Conservation (phyloP, 495 filamentous ascomycete genomes). For the Podospora anserina region DNA sequence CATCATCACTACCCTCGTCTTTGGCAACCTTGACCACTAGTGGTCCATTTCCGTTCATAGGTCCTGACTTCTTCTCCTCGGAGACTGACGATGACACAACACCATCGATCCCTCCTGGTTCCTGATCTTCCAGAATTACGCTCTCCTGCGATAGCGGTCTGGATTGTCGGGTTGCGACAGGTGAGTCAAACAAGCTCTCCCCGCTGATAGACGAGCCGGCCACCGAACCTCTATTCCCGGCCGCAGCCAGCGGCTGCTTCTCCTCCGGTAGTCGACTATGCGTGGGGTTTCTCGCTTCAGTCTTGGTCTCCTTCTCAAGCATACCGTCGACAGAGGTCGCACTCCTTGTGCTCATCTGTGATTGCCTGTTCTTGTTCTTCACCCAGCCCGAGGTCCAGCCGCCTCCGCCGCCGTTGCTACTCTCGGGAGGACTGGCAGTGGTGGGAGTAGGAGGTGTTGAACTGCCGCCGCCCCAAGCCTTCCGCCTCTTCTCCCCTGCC, state of each 20-base stretch:
- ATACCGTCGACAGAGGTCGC: slow-evolving; percentile 18
- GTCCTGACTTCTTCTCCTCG: background rate
- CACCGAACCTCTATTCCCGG: slow-evolving; percentile 7
- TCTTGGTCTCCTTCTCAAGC: slow-evolving; percentile 23
- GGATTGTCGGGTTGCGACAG: background rate
- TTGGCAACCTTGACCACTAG: background rate
- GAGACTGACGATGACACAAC: background rate
- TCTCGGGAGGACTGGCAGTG: background rate
- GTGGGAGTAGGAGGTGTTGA: slow-evolving; percentile 7
- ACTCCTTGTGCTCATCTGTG: slow-evolving; percentile 28
- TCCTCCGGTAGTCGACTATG: slow-evolving; percentile 3
- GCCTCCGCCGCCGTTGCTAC: slow-evolving; percentile 16
- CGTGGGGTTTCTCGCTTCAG: background rate
- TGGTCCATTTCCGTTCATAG: background rate
- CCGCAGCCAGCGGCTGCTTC: background rate
- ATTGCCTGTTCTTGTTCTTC: slow-evolving; percentile 35
- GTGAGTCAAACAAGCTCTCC: background rate
- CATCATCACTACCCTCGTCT: background rate
- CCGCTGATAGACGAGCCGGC: background rate
- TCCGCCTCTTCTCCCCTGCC: slow-evolving; percentile 80
- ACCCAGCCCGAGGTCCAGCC: slow-evolving; percentile 41
- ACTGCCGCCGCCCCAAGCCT: slow-evolving; percentile 46
- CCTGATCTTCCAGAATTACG: background rate
- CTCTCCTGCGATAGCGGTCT: slow-evolving; percentile 4
- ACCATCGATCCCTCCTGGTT: background rate